Evolutionary conservation across 2,329 filamentous ascomycete species (phyloP), one percentile per base, ranked within the genome.

Genomic region (Microsporum audouinii): DNA sequence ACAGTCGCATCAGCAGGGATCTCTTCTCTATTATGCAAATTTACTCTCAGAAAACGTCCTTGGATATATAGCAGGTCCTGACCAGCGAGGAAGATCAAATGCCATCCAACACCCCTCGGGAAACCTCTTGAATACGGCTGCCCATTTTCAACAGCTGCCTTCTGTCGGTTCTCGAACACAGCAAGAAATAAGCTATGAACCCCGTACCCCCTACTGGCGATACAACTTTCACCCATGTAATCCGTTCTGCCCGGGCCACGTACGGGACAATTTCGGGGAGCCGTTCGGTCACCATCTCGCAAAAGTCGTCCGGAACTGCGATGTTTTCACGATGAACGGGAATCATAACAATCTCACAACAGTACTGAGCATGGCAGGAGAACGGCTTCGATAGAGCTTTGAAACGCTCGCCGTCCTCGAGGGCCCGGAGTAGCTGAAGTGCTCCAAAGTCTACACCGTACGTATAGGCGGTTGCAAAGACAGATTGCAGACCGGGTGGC

Each of bases 391-490:
- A 61, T 33, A 57, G 43, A 56, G 62, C 63, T n/a, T 45, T 59
- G 14, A 65, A 45, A 27, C 59, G 47, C 29, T 61, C 59, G 27
- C 8, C 17, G 17, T 55, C 51, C 23, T 17, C 51, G 17, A 55
- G n/a, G 2, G 41, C 41, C 17, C n/a, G 41, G 6, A 45, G 17
- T 17, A 45, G 41, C 7, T 23, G 41, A 12, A 63, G 23, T 14
- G 29, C 62, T 23, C 10, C 57, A 49, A 66, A 70, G 60, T 70
- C 67, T 8, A 70, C 60, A 5, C 68, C 68, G 49, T 69, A 70
- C 1, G 64, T 63, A n/a, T 55, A 38, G 3, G 38, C n/a, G 58
- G 49, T 12, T 69, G 69, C 2, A 60, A 27, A 53, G 27, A 31
- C 58, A 47, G 3, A 69, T 69, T 6, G 69, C 65, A 0, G 65